Evolutionary conservation across 1,284 basidiomycete genomes (phyloP).

Genomic region (Apiotrichum montevideense): DNA sequence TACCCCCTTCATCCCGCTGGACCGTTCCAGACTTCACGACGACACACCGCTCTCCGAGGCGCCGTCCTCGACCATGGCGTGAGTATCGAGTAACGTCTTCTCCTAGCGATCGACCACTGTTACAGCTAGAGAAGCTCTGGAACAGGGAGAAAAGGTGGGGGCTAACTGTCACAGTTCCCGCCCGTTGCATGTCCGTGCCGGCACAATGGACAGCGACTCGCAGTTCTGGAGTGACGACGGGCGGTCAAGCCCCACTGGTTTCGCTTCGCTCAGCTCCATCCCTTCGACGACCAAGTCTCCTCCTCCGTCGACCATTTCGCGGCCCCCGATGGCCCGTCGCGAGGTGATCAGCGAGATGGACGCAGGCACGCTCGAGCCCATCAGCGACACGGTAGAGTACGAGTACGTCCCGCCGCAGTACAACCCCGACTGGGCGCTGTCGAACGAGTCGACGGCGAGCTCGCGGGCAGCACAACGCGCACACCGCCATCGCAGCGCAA

Average conservation of each 20-base stretch:
- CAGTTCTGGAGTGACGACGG: background rate
- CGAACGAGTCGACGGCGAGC: background rate
- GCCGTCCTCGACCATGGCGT: no score
- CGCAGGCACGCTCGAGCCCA: background rate
- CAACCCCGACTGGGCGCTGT: slow-evolving; percentile 1
- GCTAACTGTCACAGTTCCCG: no score
- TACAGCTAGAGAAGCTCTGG: no score
- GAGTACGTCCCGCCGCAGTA: slow-evolving; percentile 1
- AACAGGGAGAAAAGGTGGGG: no score
- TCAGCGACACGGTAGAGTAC: background rate
- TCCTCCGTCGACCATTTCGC: background rate
- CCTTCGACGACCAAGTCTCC: no score
- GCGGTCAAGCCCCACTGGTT: background rate
- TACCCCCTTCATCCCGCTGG: no score
- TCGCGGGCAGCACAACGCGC: no score
- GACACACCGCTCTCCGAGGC: no score
- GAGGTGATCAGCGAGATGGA: background rate
- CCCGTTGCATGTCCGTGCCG: background rate
- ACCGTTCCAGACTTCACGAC: no score
- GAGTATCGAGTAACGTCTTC: no score
- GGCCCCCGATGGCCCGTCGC: background rate
- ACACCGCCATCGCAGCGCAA: background rate
- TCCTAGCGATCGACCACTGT: background rate
- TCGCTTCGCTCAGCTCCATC: background rate
- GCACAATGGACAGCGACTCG: background rate